Base-by-base conservation (phyloP, 257 asterid genomes). In the Forsythia suspensa region DNA sequence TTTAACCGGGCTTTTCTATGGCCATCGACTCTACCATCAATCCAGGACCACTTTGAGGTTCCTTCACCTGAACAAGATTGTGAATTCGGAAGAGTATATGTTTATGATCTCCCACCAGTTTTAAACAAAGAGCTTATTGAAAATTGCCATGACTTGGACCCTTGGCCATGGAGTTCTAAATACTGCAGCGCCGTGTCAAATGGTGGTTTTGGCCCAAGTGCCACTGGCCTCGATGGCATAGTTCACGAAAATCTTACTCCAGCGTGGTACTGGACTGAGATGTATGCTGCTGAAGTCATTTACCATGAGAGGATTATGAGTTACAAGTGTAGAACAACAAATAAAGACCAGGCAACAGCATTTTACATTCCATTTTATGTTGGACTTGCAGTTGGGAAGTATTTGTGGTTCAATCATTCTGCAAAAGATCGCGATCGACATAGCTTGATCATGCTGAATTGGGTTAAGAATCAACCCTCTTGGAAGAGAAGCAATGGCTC, bases 191-290 rank as follows among this genome's bases (percentile, higher is more conserved):
- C 89, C 21, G 82, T 89, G 59, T 84, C 92, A 46, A 87, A 91
- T 79, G 87, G 82, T 66, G 96, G 96, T 3, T 82, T 86, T 69
- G 96, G 96, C 13, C 91, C 88, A 6, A 85, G 85, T 11, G 93
- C 93, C 73, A 46, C 85, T 52, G 85, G 86, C 42, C 81, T 89
- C 2, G 41, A 10, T 38, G 73, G 59, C 4, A 78, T 86, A 13
- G 82, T 91, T 0, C 92, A 93, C 0, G 10, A 0, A 0, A 76
- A 82, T 41, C 85, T 91, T 40, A 20, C 79, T 44, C 79, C 86
- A 6, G 90, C 96, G 6, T 91, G 93, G 96, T 81, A 74, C 70
- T 85, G 93, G 92, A 91, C 96, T 16, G 91, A 91, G 51, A 86
- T 87, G 93, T 91, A 84, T 77, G 76, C 90, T 4, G 85, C 87